Percentiles rank a stretch among this genome's conserved stretches.
Evolutionary conservation across 352 stramenopile species (phyloP).

Genomic region (Halophytophthora polymorphica): DNA sequence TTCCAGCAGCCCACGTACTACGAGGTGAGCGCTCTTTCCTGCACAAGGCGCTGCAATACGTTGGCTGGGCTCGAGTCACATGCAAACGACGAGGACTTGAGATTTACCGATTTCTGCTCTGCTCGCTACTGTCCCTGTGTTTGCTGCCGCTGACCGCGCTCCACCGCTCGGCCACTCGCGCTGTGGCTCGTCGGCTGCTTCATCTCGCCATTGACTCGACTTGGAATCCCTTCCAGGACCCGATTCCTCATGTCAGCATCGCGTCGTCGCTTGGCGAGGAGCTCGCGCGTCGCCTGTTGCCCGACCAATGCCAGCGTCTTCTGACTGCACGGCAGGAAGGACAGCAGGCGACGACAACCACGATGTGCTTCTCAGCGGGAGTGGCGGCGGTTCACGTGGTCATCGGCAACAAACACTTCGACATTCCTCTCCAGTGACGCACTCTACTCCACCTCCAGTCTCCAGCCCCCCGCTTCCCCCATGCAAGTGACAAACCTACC

Average conservation of each 20-base stretch:
- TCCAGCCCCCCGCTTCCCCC: background rate
- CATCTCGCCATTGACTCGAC: conserved; percentile 5
- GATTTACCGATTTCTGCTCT: conserved; percentile 12
- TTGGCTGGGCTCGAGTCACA: too few relatives aligned
- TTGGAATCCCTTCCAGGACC: conserved; percentile 37
- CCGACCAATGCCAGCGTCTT: conserved; percentile 32
- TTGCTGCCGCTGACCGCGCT: conserved; percentile 35
- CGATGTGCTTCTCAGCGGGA: conserved; percentile 18
- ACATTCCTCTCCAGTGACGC: conserved; percentile 50
- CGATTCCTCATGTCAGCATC: conserved; percentile 79
- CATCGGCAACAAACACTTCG: conserved; percentile 86
- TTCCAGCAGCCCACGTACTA: conserved; percentile 61
- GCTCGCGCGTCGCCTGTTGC: conserved; percentile 34
- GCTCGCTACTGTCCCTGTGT: conserved; percentile 28
- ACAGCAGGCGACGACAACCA: conserved; percentile 11
- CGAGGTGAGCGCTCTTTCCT: conserved; percentile 32
- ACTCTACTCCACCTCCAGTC: conserved; percentile 1
- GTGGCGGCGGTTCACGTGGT: conserved; percentile 48
- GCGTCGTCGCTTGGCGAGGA: conserved; percentile 57
- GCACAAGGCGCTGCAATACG: too few relatives aligned
- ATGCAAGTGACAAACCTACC: conserved; percentile 2
- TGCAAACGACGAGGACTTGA: conserved; percentile 14
- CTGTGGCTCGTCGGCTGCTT: conserved; percentile 3
- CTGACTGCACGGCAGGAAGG: conserved; percentile 12
- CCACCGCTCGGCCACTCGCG: conserved; percentile 2